Evolutionary conservation across 169 alveolate species (phyloP).

Genomic region (Plasmodium coatneyi): DNA sequence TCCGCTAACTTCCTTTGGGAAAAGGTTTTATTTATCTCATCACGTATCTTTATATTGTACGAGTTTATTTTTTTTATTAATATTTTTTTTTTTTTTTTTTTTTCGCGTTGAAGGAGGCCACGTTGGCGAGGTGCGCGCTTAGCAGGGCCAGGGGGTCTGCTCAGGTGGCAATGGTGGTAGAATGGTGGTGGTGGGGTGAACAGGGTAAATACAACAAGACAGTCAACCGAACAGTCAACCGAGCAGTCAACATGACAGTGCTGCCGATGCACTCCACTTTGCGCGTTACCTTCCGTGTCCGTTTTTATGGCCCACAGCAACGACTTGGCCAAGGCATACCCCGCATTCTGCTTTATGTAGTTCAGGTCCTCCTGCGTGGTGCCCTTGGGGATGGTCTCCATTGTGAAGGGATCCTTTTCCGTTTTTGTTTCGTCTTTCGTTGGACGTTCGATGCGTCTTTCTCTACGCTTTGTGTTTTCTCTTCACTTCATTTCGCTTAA

Average conservation of each 20-base stretch:
- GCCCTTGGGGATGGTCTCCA: conserved; percentile 11
- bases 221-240: not conserved
- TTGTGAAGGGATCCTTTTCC: not conserved
- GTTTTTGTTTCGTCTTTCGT: not conserved
- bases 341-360: conserved; percentile 31
- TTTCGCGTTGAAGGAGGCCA: conserved; percentile 50
- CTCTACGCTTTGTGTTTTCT: not conserved
- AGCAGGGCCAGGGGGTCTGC: conserved; percentile 29
- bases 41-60: conserved; percentile 53
- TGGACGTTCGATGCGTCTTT: not conserved
- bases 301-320: conserved; percentile 39
- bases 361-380: conserved; percentile 31
- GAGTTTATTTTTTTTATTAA: conserved; percentile 50
- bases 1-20: conserved; percentile 22
- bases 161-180: not conserved
- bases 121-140: conserved; percentile 29
- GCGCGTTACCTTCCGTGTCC: conserved; percentile 26
- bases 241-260: not conserved
- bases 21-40: conserved; percentile 48
- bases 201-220: not conserved
- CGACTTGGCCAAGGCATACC: conserved; percentile 57
- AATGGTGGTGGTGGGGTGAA: not conserved
- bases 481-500: not conserved
- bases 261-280: not conserved
- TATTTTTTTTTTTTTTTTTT: conserved; percentile 58